Evolutionary conservation across 2,329 filamentous ascomycete genomes (phyloP), one percentile per base, ranked within the genome.

Genomic region (Fusarium penzigii): DNA sequence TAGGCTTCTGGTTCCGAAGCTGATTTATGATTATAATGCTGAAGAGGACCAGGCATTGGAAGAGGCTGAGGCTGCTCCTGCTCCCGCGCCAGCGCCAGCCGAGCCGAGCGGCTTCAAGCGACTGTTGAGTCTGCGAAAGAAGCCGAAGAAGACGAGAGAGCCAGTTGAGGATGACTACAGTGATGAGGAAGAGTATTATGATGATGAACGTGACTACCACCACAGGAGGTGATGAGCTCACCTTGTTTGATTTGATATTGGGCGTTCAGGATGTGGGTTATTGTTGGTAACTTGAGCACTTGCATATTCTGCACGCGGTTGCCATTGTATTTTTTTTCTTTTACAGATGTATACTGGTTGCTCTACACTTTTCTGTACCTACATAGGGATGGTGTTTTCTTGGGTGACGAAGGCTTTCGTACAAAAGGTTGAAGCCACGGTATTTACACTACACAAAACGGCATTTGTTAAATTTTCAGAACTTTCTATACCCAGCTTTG

Each of bases 1-100:
- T 70, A 81, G 91, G 39, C 75, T 99, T 6, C 80, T 97, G 2
- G 87, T 99, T 6, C 94, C 95, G 11, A 84, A 85, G 48, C 75
- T 99, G 46, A 81, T 79, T 71, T 86, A 86, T 51, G 78, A 82
- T 46, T 79, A 82, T 54, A 68, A 73, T 14, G 67, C 68, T 2
- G 73, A 74, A 47, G 72, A 75, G 5, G 71, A 75, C n/a, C 68
- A 71, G 17, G 67, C 67, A 7, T 72, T 74, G 45, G 72, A 74
- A 3, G 70, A 74, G 16, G 68, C 70, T 6, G 47, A 52, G 12
- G 45, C 52, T 13, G 34, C n/a, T 11, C 29, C 40, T 2, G 55
- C 32, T 44, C 44, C 58, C 49, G 40, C 55, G 29, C 40, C 59
- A 16, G 55, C 57, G 17, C 54, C 51, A 20, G 61, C 64, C 32